Evolutionary conservation across 805 yeast species (phyloP), one percentile per base, ranked within the genome.

Genomic region (Candida xiaguanensis): DNA sequence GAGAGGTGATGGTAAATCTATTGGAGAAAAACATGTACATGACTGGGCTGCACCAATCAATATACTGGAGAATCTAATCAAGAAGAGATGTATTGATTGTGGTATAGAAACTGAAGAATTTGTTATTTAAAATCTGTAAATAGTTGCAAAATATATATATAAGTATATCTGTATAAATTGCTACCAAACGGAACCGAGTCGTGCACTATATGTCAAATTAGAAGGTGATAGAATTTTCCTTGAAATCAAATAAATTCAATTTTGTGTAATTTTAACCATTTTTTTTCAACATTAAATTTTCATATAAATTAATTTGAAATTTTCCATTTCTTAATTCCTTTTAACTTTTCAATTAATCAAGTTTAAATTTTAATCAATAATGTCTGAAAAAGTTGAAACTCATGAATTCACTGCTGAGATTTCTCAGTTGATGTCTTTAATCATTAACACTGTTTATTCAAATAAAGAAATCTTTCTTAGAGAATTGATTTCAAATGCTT

Each of bases 331-430:
- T 22, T 15, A 13, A 12, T 2, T 23, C 30, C n/a, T n/a, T n/a
- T 20, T 31, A n/a, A 8, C 12, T 35, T 24, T 24, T 18, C 7
- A 15, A 20, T 32, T 14, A n/a, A 24, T 13, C 22, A 12, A 27
- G 14, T 34, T 23, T n/a, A n/a, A 26, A 35, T 22, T 22, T 23
- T 34, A 9, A 18, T 17, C 17, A 14, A 65, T 46, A 36, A 77
- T 77, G 82, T 63, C 80, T 52, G 53, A 52, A 38, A 68, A 69
- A 56, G 65, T 80, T 62, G 95, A 85, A 77, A 83, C 95, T 44
- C 87, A 79, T 67, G 98, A 91, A 78, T 93, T 93, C 74, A 96
- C 95, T 73, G 99, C 99, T 80, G 99, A 93, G 89, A 93, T 93
- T 73, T 88, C 98, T 84, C 99, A 93, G 95, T 80, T 93, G 82